Base-by-base conservation (phyloP, 805 yeast species). In the Sugiyamaella qingdaonensis region DNA sequence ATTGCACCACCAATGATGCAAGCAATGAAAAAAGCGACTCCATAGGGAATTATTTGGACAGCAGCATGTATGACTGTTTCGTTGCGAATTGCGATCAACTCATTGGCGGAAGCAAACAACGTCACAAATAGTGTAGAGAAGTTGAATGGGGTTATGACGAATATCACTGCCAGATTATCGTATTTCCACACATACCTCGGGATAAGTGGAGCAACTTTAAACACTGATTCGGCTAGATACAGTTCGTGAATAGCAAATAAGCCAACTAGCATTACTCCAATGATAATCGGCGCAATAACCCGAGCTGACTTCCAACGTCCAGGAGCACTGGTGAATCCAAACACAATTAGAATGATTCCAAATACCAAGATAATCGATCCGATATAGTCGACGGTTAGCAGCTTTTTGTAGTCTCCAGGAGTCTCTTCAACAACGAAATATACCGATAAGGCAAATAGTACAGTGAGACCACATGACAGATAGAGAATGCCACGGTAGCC, bases 271-370 rank as follows among this genome's bases (percentile, higher is more conserved):
- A 72, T 19, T 10, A 70, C 47, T 0, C 79, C 80, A 48, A 77
- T 53, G 1, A 71, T 62, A 0, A 77, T 54, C 0, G 79, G 70
- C 13, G 74, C 75, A 54, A 75, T 75, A 1, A 74, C 72, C 14
- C 64, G 60, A 1, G 79, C 73, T 1, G 65, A 51, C 2, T 64
- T 63, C 80, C 80, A 77, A 0, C 63, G 61, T 4, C 67, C 68
- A 21, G 79, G 79, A 19, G 77, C 78, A 56, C 75, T 74, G 0
- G 77, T 75, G 45, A 77, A 63, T 0, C 78, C 81, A 9, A 73
- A 65, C 27, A 76, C 74, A 2, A 75, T 56, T 35, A 77, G 58
- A 2, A 75, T 41, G 2, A 67, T 56, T 0, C 77, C 78, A 14
- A 59, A 48, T 18, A 76, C 69, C 10, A 74, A 54, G 11, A 69